Evolutionary conservation across 176 grass and related monocot genomes (phyloP), one percentile per base, ranked within the genome.

Genomic region (Eleusine indica): DNA sequence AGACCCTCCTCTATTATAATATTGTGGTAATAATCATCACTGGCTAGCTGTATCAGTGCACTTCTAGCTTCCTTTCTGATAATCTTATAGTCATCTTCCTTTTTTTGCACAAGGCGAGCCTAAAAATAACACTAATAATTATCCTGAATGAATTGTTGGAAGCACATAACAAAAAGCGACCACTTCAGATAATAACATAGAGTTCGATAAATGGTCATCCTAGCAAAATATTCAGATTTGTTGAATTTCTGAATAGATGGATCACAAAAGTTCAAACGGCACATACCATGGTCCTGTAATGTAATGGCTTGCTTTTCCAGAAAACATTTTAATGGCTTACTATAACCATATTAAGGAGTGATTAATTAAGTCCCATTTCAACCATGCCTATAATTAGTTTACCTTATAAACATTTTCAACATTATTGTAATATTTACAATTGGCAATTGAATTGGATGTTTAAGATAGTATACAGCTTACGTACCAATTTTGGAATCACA

Each of bases 401-500:
- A 44, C 22, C 1, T 69, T 37, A 67, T 39, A 44, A 16, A 32
- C 38, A 72, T 63, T 61, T 67, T 69, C 15, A 77, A 57, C 30
- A 15, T 49, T 40, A 35, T 37, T 70, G 2, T 9, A 79, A 73
- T 14, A 49, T 62, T 47, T 70, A 73, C 78, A 78, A 39, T 44
- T 32, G 44, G 80, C 4, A 43, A 77, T 73, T 28, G 6, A 0
- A 54, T 22, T 76, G 41, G 57, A 30, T 74, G 41, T 71, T 60
- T 61, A 68, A 56, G 10, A 29, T 84, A n/a, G 11, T 75, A 42
- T 70, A 39, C 32, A 17, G 69, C 42, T 32, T 22, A 66, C 56
- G 88, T 80, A 94, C 92, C 92, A 94, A 32, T 75, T 91, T 94
- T 71, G 87, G 92, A 79, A 94, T 89, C 25, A 87, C 54, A 19